A percentile compares a stretch with the other conserved stretches of the same genome.
These are phyloP conservation scores for Paramyrothecium roridum DNA, from an alignment of 2,329 filamentous ascomycete species.

Conservation along the genomic window DNA sequence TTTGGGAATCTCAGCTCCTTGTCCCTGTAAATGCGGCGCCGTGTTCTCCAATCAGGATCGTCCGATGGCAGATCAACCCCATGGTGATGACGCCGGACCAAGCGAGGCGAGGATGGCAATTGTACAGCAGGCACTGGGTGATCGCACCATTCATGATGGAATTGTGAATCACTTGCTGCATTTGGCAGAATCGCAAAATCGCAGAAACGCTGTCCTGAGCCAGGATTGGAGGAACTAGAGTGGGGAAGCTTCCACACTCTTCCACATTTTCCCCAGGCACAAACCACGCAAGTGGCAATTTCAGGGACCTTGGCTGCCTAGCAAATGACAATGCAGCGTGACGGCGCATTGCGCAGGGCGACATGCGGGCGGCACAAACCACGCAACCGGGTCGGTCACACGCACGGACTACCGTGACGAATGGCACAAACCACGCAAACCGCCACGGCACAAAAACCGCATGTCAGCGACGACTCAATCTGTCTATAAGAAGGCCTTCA, in stretches of 20 bases:
- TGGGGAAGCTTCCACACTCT: background rate
- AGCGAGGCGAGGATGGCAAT: background rate
- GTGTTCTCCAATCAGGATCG: background rate
- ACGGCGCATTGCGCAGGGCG: background rate
- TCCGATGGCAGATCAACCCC: background rate
- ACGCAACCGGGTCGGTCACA: background rate
- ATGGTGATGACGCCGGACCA: background rate
- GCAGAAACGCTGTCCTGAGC: no score
- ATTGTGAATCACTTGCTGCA: no score
- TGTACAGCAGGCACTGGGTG: no score
- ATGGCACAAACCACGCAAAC: background rate
- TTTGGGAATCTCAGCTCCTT: background rate
- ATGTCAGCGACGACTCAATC: background rate
- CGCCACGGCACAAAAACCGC: conserved; percentile 1
- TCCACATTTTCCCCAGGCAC: background rate
- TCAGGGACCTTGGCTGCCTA: background rate
- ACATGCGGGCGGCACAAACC: background rate
- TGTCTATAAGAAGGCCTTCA: conserved; percentile 20
- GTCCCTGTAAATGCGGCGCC: background rate
- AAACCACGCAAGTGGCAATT: background rate
- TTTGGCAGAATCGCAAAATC: no score
- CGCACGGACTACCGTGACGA: background rate
- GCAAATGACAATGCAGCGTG: background rate
- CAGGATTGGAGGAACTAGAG: background rate
- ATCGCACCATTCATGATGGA: no score